phyloP scores from a whole-genome alignment of 768 basidiomycete species.

The Pleurotus tuoliensis region DNA sequence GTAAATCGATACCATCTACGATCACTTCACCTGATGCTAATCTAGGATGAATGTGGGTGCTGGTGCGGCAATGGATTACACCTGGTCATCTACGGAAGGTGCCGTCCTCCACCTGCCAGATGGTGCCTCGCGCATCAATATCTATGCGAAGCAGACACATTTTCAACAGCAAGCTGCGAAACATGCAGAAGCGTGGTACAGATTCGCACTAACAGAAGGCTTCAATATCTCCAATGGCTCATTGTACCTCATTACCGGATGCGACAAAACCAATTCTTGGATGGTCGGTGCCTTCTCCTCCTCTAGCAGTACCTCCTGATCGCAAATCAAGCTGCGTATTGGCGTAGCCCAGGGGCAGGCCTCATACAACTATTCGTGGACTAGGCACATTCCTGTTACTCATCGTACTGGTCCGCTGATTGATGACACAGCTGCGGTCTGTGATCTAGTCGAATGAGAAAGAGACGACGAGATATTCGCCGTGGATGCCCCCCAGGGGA shows the following conservation, averaged over 20 bases:
- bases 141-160: not conserved
- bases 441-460: not conserved
- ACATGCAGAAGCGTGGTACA: slow-evolving; percentile 11
- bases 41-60: not conserved
- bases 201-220: slow-evolving; percentile 3
- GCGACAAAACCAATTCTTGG: slow-evolving; percentile 17
- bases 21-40: not conserved
- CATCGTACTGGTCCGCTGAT: slow-evolving; percentile 10
- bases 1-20: not conserved
- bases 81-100: not conserved
- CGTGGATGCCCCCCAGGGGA: not conserved
- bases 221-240: slow-evolving; percentile 12
- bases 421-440: not conserved
- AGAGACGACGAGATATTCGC: not conserved
- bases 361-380: slow-evolving; percentile 13
- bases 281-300: slow-evolving; percentile 13
- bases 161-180: slow-evolving; percentile 5
- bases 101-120: not conserved
- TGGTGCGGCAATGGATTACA: not conserved
- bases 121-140: not conserved
- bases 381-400: slow-evolving; percentile 10
- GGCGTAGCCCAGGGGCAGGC: not conserved
- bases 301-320: slow-evolving; percentile 4
- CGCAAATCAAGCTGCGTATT: slow-evolving; percentile 6
- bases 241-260: slow-evolving; percentile 18